Evolutionary conservation across 495 filamentous ascomycete genomes (phyloP).

Genomic region (Pyrenopolyporus hunteri): DNA sequence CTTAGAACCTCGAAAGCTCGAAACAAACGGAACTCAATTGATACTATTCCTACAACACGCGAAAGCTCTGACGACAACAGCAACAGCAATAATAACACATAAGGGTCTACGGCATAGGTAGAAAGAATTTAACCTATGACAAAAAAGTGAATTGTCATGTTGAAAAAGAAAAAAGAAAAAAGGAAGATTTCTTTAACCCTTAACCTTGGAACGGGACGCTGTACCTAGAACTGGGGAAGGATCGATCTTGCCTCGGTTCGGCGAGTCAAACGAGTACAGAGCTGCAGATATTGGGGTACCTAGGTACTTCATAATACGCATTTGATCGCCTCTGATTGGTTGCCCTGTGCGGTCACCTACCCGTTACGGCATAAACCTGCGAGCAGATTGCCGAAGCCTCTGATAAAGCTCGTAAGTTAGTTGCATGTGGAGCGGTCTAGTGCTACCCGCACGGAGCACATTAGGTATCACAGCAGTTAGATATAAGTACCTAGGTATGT

Average conservation of each 20-base stretch:
- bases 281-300: not conserved
- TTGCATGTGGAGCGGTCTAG: too few species aligned
- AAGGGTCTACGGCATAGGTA: too few species aligned
- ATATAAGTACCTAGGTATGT: too few species aligned
- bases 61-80: not conserved
- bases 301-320: constrained; percentile 10
- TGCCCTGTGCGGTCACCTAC: not conserved
- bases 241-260: constrained; percentile 34
- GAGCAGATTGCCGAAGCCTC: not conserved
- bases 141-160: constrained; percentile 10
- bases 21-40: not conserved
- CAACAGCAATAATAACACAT: too few species aligned
- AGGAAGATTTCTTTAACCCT: not conserved
- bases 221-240: constrained; percentile 13
- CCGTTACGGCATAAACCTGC: not conserved
- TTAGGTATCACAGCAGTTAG: too few species aligned
- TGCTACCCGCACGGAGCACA: too few species aligned
- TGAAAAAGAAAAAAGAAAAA: not conserved
- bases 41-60: not conserved
- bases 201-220: constrained; percentile 12
- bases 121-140: not conserved
- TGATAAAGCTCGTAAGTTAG: not conserved
- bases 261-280: too few species aligned
- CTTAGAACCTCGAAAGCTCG: not conserved
- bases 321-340: constrained; percentile 25